Evolutionary conservation across 306 rosid species (phyloP).

Genomic region (Quercus aquifolioides): DNA sequence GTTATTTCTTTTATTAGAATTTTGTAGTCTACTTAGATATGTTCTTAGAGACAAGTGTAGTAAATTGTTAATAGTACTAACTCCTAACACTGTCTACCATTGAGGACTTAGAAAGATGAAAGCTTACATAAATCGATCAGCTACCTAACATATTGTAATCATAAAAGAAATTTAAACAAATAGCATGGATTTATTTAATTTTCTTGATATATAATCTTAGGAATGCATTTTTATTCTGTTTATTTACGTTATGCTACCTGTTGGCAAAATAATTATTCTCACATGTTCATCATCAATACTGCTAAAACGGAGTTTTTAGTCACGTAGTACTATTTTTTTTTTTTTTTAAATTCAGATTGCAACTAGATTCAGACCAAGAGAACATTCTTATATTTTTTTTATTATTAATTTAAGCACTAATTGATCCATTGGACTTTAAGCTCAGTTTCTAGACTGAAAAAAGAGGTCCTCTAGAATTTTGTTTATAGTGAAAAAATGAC

Average conservation of each 20-base stretch:
- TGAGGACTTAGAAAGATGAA: slow-evolving; percentile 71
- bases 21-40: too few relatives aligned
- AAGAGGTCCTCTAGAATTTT: not conserved
- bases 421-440: not conserved
- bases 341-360: not conserved
- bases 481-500: too few relatives aligned
- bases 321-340: not conserved
- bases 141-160: not conserved
- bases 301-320: not conserved
- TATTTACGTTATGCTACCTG: not conserved
- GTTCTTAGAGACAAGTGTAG: too few relatives aligned
- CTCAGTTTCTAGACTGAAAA: not conserved
- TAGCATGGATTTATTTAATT: not conserved
- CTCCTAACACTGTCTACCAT: slow-evolving; percentile 1
- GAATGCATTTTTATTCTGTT: not conserved
- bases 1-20: too few relatives aligned
- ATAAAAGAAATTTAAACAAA: not conserved
- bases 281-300: not conserved
- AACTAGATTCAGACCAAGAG: not conserved
- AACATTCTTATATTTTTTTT: not conserved
- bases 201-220: not conserved
- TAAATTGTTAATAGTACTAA: too few relatives aligned
- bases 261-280: not conserved
- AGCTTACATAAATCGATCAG: slow-evolving; percentile 20
- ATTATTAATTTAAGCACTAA: not conserved